phyloP scores from a whole-genome alignment of 2,329 filamentous ascomycete species.

The Calonectria pteridis region DNA sequence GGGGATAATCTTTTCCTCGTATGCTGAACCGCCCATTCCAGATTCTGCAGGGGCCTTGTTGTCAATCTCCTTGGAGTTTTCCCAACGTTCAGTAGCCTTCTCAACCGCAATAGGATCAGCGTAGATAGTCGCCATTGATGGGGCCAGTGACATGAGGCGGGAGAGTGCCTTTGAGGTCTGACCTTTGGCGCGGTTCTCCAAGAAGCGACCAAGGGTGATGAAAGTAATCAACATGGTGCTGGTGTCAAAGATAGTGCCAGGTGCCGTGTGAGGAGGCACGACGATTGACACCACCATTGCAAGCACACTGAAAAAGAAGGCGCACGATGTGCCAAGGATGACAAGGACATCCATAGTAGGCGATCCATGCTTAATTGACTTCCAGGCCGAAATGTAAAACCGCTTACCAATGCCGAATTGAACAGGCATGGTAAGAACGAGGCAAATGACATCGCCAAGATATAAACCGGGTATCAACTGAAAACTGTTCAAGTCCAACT shows the following conservation, averaged over 20 bases:
- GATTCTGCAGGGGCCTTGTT: conserved; percentile 55
- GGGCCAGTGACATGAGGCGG: conserved; percentile 92
- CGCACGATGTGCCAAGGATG: conserved; percentile 91
- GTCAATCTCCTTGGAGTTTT: conserved; percentile 47
- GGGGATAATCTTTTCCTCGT: conserved; percentile 88
- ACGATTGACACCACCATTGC: conserved; percentile 87
- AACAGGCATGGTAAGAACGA: conserved; percentile 88
- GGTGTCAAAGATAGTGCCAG: conserved; percentile 94
- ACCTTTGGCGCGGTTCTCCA: conserved; percentile 95
- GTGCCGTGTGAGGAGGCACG: conserved; percentile 80
- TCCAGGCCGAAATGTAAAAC: conserved; percentile 94
- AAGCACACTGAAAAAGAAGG: conserved; percentile 94
- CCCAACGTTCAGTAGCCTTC: conserved; percentile 87
- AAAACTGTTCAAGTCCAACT: conserved; percentile 81
- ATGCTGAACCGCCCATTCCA: conserved; percentile 66
- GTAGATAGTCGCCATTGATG: conserved; percentile 97
- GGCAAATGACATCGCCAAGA: conserved; percentile 87
- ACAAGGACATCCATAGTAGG: conserved; percentile 99
- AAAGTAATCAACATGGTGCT: conserved; percentile 99
- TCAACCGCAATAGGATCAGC: conserved; percentile 93
- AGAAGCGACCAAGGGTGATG: conserved; percentile 88
- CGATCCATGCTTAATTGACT: conserved; percentile 88
- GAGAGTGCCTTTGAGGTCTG: conserved; percentile 96
- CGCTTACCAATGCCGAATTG: conserved; percentile 97
- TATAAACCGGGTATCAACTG: conserved; percentile 80